Percentiles rank a stretch among this genome's conserved stretches.
These are phyloP conservation scores for Arabis alpina DNA, from an alignment of 345 rosid genomes.

Conservation along the genomic window DNA sequence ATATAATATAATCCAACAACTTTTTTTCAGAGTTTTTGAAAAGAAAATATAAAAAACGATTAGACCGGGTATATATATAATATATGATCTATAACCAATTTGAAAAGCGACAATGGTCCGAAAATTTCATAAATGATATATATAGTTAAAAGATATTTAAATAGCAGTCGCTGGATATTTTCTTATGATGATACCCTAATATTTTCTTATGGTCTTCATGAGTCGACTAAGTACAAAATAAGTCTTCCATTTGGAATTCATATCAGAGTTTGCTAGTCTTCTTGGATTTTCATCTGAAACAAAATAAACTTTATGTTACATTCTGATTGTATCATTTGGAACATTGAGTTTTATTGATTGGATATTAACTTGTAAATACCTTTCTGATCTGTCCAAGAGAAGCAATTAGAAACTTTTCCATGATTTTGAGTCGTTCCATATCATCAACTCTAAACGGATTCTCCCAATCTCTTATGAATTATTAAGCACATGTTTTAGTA, in stretches of 20 bases:
- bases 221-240: not conserved
- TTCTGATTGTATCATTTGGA: not conserved
- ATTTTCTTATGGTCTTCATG: not conserved
- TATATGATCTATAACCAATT: too few species aligned
- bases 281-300: not conserved
- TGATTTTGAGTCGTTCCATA: conserved; percentile 11
- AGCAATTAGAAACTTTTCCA: conserved; percentile 5
- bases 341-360: not conserved
- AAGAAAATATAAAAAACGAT: too few species aligned
- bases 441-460: not conserved
- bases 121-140: too few species aligned
- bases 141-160: too few species aligned
- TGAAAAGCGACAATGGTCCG: too few species aligned
- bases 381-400: not conserved
- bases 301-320: not conserved
- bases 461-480: conserved; percentile 15
- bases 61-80: too few species aligned
- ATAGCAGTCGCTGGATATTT: too few species aligned
- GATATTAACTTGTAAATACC: not conserved
- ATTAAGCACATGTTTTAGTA: not conserved
- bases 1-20: too few species aligned
- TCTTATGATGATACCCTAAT: not conserved
- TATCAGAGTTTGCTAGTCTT: not conserved
- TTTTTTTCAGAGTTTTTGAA: too few species aligned
- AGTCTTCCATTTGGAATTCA: not conserved